These are phyloP conservation scores for Lasiosphaeris hirsuta DNA, from an alignment of 495 filamentous ascomycete genomes.

Conservation along the genomic window DNA sequence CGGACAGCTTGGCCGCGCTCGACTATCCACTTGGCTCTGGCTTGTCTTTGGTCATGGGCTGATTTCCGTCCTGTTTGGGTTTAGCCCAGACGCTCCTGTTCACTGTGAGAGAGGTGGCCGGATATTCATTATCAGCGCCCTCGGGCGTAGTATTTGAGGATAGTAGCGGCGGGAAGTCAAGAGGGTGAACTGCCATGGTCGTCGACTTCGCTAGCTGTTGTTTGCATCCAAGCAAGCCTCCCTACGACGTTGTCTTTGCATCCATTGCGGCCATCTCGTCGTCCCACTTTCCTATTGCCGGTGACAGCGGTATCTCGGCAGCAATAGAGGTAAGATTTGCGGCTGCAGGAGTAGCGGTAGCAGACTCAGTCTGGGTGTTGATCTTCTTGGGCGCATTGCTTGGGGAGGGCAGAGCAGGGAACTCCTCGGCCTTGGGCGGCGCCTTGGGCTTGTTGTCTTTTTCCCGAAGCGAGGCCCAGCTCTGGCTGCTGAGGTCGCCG, in stretches of 20 bases:
- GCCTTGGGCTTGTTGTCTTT: constrained; percentile 19
- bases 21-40: too few relatives aligned
- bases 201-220: too few relatives aligned
- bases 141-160: too few relatives aligned
- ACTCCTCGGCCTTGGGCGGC: constrained; percentile 33
- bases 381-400: constrained; percentile 23
- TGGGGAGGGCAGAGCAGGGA: constrained; percentile 39
- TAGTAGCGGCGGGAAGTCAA: too few relatives aligned
- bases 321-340: background rate
- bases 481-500: background rate
- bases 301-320: constrained; percentile 22
- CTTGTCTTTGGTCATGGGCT: too few relatives aligned
- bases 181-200: too few relatives aligned
- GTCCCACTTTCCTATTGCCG: constrained; percentile 43
- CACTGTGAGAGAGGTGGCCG: too few relatives aligned
- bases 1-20: too few relatives aligned
- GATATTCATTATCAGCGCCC: too few relatives aligned
- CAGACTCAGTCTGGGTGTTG: constrained; percentile 20
- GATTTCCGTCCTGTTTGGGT: too few relatives aligned
- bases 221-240: background rate
- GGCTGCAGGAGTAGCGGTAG: background rate
- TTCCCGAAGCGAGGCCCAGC: constrained; percentile 8
- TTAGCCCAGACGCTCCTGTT: too few relatives aligned
- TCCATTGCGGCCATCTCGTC: constrained; percentile 46
- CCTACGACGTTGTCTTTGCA: constrained; percentile 13